Percentiles rank a stretch among this genome's conserved stretches.
Evolutionary conservation across 495 filamentous ascomycete species (phyloP).

Genomic region (Trypethelium eluteriae): DNA sequence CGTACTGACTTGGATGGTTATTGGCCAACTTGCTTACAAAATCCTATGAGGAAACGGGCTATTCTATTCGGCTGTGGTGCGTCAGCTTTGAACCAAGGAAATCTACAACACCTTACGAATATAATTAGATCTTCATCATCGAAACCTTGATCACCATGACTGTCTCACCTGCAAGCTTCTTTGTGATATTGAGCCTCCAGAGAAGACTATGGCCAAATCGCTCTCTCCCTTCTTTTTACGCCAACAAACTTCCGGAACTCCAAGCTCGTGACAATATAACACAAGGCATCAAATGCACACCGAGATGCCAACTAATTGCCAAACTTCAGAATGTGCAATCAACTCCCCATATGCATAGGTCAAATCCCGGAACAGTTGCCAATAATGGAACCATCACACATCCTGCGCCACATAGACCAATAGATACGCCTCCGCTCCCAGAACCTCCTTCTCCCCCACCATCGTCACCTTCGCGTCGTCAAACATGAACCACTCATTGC

Average conservation of each 20-base stretch:
- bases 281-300: background rate
- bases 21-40: constrained; percentile 8
- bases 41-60: constrained; percentile 3
- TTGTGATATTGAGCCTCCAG: constrained; percentile 14
- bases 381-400: background rate
- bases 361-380: background rate
- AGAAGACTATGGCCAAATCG: background rate
- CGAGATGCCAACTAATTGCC: background rate
- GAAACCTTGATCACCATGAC: constrained; percentile 9
- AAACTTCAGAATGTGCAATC: background rate
- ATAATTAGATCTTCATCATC: constrained; percentile 4
- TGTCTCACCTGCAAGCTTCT: constrained; percentile 1
- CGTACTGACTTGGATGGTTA: background rate
- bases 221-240: no score
- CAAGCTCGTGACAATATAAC: no score
- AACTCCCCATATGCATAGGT: background rate
- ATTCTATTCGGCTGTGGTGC: constrained; percentile 11
- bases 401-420: constrained; percentile 57
- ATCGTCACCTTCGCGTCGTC: constrained; percentile 84
- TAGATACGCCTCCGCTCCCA: constrained; percentile 75
- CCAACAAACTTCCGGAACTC: no score
- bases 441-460: constrained; percentile 68
- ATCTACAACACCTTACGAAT: background rate
- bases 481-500: constrained; percentile 84
- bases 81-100: background rate